phyloP scores from a whole-genome alignment of 1,139 yeast genomes.

The Scheffersomyces parashehatae region DNA sequence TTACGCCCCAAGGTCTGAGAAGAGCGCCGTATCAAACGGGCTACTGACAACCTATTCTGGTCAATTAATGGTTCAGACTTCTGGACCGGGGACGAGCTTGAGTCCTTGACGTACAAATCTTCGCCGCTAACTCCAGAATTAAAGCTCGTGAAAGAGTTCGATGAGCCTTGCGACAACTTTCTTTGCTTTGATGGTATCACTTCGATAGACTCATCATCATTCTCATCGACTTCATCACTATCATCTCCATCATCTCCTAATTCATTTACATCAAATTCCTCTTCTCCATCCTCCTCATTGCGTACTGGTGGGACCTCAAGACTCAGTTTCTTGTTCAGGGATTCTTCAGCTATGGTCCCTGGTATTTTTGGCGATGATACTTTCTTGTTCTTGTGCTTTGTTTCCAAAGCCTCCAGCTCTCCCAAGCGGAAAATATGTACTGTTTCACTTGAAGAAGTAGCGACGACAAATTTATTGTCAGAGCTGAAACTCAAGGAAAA shows the following conservation, averaged over 20 bases:
- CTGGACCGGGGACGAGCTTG: not conserved
- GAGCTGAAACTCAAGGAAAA: constrained; percentile 78
- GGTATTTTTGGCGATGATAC: constrained; percentile 6
- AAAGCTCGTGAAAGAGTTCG: constrained; percentile 39
- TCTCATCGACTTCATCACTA: constrained; percentile 29
- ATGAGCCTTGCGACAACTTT: constrained; percentile 42
- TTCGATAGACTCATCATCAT: constrained; percentile 23
- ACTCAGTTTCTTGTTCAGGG: constrained; percentile 15
- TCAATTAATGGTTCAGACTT: constrained; percentile 67
- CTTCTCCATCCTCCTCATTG: constrained; percentile 16
- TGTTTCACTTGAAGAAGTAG: constrained; percentile 88
- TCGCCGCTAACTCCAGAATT: constrained; percentile 22
- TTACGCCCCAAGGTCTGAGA: constrained; percentile 64
- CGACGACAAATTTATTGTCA: constrained; percentile 73
- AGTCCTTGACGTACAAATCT: constrained; percentile 11
- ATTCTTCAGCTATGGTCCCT: constrained; percentile 6
- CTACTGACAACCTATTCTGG: constrained; percentile 68
- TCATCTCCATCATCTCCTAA: constrained; percentile 34
- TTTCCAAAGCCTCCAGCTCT: constrained; percentile 54
- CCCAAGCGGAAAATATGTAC: constrained; percentile 85
- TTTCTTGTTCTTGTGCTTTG: constrained; percentile 37
- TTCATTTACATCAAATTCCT: constrained; percentile 30
- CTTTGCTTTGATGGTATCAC: constrained; percentile 32
- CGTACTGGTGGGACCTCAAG: constrained; percentile 36
- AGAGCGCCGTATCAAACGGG: constrained; percentile 61